These are phyloP conservation scores for Irpex sp. DNA, from an alignment of 1,284 basidiomycete genomes.

Conservation along the genomic window DNA sequence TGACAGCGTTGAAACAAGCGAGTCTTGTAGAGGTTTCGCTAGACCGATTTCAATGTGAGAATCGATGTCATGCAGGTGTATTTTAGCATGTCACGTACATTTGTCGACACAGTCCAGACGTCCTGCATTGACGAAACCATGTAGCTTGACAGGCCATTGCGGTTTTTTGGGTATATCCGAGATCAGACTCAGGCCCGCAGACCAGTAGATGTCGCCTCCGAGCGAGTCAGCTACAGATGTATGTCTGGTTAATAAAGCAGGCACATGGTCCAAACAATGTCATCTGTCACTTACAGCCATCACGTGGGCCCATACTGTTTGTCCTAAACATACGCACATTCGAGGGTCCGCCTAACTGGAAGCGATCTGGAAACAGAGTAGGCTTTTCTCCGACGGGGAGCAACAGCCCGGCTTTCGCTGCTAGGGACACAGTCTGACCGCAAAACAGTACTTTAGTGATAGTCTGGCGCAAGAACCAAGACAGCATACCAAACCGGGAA, in stretches of 20 bases:
- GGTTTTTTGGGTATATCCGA: constrained; percentile 83
- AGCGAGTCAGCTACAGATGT: constrained; percentile 72
- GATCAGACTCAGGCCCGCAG: constrained; percentile 84
- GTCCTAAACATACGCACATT: constrained; percentile 89
- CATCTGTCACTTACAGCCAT: constrained; percentile 65
- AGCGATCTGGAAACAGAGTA: constrained; percentile 84
- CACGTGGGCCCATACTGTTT: constrained; percentile 88
- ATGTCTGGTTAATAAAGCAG: not conserved
- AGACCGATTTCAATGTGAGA: not conserved
- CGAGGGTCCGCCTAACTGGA: constrained; percentile 95
- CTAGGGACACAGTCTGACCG: constrained; percentile 69
- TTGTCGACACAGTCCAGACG: constrained; percentile 23
- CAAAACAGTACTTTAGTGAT: constrained; percentile 11
- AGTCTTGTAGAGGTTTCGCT: constrained; percentile 52
- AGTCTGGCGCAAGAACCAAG: not conserved
- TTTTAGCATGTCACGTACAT: constrained; percentile 17
- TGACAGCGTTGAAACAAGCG: constrained; percentile 43
- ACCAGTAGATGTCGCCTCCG: constrained; percentile 92
- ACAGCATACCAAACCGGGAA: constrained; percentile 61
- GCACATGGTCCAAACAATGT: not conserved
- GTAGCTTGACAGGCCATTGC: constrained; percentile 91
- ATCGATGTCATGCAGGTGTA: not conserved
- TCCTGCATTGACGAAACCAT: constrained; percentile 42
- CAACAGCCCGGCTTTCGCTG: constrained; percentile 70
- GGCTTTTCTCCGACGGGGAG: constrained; percentile 48